phyloP scores from a whole-genome alignment of 257 asterid genomes.

The Coffea canephora region DNA sequence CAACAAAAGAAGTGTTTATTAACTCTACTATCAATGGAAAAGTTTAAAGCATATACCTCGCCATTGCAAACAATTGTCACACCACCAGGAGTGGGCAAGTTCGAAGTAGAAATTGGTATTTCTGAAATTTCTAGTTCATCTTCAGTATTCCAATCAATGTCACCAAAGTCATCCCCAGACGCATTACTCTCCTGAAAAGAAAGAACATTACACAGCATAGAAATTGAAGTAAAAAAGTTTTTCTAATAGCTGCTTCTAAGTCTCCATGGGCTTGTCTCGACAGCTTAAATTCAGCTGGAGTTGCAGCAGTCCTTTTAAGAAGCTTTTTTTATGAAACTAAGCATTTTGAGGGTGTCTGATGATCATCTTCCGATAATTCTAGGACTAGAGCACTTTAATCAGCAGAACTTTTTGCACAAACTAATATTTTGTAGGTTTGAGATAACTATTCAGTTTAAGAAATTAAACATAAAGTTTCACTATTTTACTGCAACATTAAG shows the following conservation, averaged over 20 bases:
- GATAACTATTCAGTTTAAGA: neutral
- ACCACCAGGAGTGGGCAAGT: neutral
- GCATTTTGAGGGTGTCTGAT: neutral
- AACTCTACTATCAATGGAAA: neutral
- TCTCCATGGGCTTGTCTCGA: neutral
- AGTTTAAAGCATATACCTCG: conserved; percentile 11
- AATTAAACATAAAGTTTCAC: neutral
- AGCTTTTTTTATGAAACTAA: neutral
- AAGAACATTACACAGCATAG: neutral
- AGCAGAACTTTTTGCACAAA: neutral
- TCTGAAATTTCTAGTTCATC: conserved; percentile 37
- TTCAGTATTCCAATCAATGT: conserved; percentile 42
- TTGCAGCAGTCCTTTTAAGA: neutral
- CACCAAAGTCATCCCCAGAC: conserved; percentile 28
- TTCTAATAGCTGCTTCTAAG: neutral
- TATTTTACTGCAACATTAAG: neutral
- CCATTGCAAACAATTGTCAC: conserved; percentile 4
- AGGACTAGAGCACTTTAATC: neutral
- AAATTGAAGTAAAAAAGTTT: neutral
- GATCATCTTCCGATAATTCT: neutral
- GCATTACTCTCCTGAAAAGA: conserved; percentile 24
- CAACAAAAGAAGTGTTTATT: neutral
- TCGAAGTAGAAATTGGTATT: conserved; percentile 10
- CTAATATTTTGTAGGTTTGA: too few species aligned
- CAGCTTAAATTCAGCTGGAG: neutral